Base-by-base conservation (phyloP, 164 flowering plant genomes). In the Nelumbo lutea region DNA sequence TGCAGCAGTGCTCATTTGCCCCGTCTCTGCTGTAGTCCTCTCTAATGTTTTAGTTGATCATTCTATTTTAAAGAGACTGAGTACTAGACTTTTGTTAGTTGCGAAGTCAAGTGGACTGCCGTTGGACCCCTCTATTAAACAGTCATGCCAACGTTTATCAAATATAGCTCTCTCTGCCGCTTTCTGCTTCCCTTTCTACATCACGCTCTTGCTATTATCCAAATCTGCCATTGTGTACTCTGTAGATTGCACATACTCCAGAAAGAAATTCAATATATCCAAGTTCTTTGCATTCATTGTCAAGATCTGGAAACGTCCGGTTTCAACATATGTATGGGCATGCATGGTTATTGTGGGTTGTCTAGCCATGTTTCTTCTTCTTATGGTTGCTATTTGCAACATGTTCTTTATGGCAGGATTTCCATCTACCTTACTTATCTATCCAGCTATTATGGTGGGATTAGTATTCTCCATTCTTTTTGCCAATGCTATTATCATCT, bases 161-260 rank as follows among this genome's bases (percentile, higher is more conserved):
- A 98, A 96, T 72, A 82, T 82, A 83, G 80, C 69, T 0, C 61
- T 91, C 64, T 86, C 98, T 1, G 65, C 86, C 1, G 64, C 74
- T 38, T 78, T 76, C 78, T 87, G 97, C 67, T 91, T 93, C 79
- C 98, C 98, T 52, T 69, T 96, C 70, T 91, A 69, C 67, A 62
- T 86, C 58, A 86, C 98, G 0, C 51, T 91, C 69, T 86, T 81
- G 13, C 74, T 96, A 56, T 55, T 91, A 45, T 85, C 98, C 6
- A 96, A 90, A 70, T 91, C 88, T 46, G 95, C 96, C 0, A 82
- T 96, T 43, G 92, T 86, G 61, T 85, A 91, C 77, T 75, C 90
- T 0, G 98, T 96, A 3, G 96, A 92, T 72, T 90, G 91, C 71
- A 85, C 87, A 66, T 96, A 93, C 51, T 79, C 91, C 4, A 87